Conservation (phyloP, 768 basidiomycete species). For the Boletus vinaceobasis region DNA sequence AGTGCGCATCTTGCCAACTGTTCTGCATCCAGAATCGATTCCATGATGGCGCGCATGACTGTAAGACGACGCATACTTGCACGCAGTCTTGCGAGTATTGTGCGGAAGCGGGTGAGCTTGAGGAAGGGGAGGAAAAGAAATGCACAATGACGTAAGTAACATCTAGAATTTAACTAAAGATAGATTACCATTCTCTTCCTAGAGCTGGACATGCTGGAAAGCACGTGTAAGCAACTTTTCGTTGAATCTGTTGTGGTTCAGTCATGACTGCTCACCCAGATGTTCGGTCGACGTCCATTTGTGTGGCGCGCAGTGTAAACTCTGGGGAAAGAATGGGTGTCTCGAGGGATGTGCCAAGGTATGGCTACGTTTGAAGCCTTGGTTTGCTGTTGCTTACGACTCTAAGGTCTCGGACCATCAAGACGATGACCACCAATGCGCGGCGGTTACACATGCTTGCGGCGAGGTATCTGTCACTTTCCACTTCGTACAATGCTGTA, state of each 20-base stretch:
- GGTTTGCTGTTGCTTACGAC: not conserved
- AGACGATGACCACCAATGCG: constrained; percentile 51
- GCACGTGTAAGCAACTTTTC: constrained; percentile 44
- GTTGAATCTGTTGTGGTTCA: not conserved
- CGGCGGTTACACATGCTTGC: constrained; percentile 50
- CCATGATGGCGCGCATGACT: constrained; percentile 49
- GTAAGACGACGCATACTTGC: constrained; percentile 49
- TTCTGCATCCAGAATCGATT: constrained; percentile 44
- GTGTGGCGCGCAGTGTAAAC: constrained; percentile 50
- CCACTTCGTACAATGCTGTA: not conserved
- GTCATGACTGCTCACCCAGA: constrained; percentile 28
- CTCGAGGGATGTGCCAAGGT: constrained; percentile 53
- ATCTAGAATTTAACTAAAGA: not conserved
- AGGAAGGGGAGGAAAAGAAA: constrained; percentile 23
- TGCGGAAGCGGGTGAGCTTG: constrained; percentile 30
- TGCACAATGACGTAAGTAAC: constrained; percentile 47
- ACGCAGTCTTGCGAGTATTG: constrained; percentile 41
- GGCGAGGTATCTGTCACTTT: constrained; percentile 40
- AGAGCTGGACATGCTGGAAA: constrained; percentile 56
- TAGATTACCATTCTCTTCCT: not conserved
- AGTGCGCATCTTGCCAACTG: constrained; percentile 48
- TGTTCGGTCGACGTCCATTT: constrained; percentile 52
- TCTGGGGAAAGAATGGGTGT: constrained; percentile 48
- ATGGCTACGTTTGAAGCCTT: not conserved
- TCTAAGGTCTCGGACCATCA: constrained; percentile 44